A percentile compares a stretch with the other conserved stretches of the same genome.
Evolutionary conservation across 768 basidiomycete genomes (phyloP).

Genomic region (Cytidiella melzeri): DNA sequence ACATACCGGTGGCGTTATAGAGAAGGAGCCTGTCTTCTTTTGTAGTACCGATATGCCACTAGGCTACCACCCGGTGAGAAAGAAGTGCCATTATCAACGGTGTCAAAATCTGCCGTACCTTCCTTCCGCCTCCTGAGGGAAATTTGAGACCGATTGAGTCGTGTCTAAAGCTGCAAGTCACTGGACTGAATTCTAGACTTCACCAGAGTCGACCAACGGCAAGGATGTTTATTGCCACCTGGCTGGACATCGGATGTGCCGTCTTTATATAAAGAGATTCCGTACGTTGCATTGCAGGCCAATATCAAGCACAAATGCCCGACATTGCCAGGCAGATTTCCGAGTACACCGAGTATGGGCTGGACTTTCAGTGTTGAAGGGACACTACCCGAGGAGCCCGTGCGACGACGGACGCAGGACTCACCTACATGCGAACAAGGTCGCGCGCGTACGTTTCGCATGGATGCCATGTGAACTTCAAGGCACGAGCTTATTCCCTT

Average conservation of each 20-base stretch:
- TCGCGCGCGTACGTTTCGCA: background rate
- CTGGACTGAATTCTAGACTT: no score
- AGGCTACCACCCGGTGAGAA: constrained; percentile 5
- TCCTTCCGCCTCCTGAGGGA: constrained; percentile 10
- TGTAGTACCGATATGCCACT: background rate
- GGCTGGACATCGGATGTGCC: no score
- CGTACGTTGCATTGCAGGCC: no score
- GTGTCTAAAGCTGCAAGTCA: no score
- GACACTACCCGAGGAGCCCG: no score
- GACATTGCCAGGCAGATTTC: background rate
- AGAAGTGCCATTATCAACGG: background rate
- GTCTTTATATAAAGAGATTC: no score
- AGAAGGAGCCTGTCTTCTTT: background rate
- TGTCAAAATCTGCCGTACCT: constrained; percentile 4
- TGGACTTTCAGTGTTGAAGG: no score
- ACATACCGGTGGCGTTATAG: constrained; percentile 4
- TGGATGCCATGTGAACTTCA: background rate
- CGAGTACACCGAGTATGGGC: background rate
- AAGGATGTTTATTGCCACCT: no score
- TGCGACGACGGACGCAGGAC: background rate
- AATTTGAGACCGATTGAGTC: constrained; percentile 4
- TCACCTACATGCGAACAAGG: background rate
- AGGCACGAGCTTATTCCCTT: no score
- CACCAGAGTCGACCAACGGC: no score
- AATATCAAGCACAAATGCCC: no score